Conservation (phyloP, 2,329 filamentous ascomycete genomes). For the Mycogone perniciosa region DNA sequence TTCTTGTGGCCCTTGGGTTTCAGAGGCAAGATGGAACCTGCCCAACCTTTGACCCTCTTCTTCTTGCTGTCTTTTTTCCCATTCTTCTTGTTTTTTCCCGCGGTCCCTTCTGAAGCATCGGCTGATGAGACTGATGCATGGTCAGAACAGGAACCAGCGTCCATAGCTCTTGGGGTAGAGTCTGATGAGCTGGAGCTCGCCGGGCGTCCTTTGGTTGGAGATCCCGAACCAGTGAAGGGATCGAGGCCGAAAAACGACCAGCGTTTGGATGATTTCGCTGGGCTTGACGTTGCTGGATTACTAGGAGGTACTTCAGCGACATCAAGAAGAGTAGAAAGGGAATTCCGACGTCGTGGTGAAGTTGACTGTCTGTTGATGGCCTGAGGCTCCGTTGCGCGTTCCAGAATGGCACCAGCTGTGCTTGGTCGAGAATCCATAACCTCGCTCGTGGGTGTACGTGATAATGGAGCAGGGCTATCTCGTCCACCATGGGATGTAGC, state of each 20-base stretch:
- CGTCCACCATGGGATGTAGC: slow-evolving; percentile 40
- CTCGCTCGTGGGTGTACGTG: slow-evolving; percentile 35
- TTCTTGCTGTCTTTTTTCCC: slow-evolving; percentile 33
- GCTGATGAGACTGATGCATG: slow-evolving; percentile 26
- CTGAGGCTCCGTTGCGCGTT: slow-evolving; percentile 32
- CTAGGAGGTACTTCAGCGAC: slow-evolving; percentile 31
- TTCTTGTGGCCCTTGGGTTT: slow-evolving; percentile 49
- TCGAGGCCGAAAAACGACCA: slow-evolving; percentile 61
- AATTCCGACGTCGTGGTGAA: slow-evolving; percentile 49
- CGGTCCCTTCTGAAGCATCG: slow-evolving; percentile 17
- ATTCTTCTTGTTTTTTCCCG: slow-evolving; percentile 23
- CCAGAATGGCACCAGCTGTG: slow-evolving; percentile 65
- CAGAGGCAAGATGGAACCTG: slow-evolving; percentile 58
- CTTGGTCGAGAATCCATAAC: slow-evolving; percentile 53
- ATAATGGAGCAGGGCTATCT: slow-evolving; percentile 32
- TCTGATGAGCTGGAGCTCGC: slow-evolving; percentile 43
- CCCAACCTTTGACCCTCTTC: slow-evolving; percentile 72
- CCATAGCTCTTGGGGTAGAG: slow-evolving; percentile 24
- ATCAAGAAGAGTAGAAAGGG: slow-evolving; percentile 48
- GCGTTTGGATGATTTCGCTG: slow-evolving; percentile 47
- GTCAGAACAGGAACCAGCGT: slow-evolving; percentile 30
- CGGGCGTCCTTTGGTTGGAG: slow-evolving; percentile 41
- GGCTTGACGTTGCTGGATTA: slow-evolving; percentile 37
- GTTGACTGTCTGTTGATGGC: slow-evolving; percentile 15
- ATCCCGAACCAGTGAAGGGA: slow-evolving; percentile 39